These are phyloP conservation scores for Gryganskiella cystojenkinii DNA, from an alignment of 192 early-diverging fungal species.

Conservation along the genomic window DNA sequence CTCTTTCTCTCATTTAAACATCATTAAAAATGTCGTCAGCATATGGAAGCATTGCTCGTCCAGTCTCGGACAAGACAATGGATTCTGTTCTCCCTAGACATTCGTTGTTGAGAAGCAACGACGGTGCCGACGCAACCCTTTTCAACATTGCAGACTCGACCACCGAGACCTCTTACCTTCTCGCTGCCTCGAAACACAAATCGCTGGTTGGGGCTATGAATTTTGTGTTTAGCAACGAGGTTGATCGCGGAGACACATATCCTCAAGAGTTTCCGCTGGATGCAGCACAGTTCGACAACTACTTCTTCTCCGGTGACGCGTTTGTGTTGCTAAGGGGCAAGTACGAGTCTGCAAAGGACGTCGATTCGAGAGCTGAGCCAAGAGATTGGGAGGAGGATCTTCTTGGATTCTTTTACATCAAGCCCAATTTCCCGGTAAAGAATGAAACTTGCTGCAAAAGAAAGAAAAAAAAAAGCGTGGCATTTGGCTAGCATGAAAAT, in stretches of 20 bases:
- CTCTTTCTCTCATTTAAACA: neutral
- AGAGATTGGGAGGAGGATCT: constrained; percentile 57
- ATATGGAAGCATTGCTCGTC: constrained; percentile 41
- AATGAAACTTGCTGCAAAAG: constrained; percentile 60
- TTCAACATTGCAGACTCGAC: constrained; percentile 18
- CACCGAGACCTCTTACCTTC: neutral
- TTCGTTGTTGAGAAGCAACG: neutral
- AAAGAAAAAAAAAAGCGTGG: too few relatives aligned
- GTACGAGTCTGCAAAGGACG: constrained; percentile 26
- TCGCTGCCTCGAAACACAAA: constrained; percentile 3
- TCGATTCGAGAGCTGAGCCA: constrained; percentile 1
- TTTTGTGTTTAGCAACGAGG: constrained; percentile 69
- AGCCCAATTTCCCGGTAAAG: constrained; percentile 79
- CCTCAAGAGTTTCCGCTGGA: constrained; percentile 68
- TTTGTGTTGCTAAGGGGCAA: constrained; percentile 60
- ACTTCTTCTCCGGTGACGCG: constrained; percentile 65
- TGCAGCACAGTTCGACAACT: constrained; percentile 56
- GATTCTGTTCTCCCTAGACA: constrained; percentile 30
- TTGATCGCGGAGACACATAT: constrained; percentile 77
- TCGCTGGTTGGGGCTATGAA: constrained; percentile 55
- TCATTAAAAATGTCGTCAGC: constrained; percentile 45
- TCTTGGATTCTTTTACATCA: constrained; percentile 79
- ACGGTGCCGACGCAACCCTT: constrained; percentile 16
- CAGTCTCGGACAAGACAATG: constrained; percentile 25
- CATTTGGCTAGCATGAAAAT: too few relatives aligned